Percentiles rank a stretch among this genome's conserved stretches.
Evolutionary conservation across 2,329 filamentous ascomycete species (phyloP).

Genomic region (Tolypocladium tundrense): DNA sequence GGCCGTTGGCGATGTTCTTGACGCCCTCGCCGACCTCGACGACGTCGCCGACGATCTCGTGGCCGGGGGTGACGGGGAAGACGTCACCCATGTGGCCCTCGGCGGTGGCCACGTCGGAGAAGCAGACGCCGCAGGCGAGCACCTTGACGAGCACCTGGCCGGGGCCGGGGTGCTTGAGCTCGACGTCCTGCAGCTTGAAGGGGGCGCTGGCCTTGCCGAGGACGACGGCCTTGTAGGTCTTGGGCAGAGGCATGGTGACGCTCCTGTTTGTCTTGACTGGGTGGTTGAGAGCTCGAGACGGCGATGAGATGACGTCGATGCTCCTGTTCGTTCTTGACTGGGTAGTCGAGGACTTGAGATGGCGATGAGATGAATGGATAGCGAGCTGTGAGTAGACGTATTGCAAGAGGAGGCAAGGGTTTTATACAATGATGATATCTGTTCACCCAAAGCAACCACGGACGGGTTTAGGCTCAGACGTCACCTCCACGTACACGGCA

Average conservation of each 20-base stretch:
- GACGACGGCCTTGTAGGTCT: slow-evolving; percentile 57
- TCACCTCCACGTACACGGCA: background rate
- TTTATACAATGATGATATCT: background rate
- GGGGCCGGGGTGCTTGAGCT: slow-evolving; percentile 42
- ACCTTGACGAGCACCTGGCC: slow-evolving; percentile 61
- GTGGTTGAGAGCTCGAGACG: background rate
- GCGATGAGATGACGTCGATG: background rate
- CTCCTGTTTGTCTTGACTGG: too few relatives aligned
- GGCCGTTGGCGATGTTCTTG: slow-evolving; percentile 47
- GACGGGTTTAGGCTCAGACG: background rate
- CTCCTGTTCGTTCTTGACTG: too few relatives aligned
- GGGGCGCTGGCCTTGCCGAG: slow-evolving; percentile 41
- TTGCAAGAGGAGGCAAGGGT: background rate
- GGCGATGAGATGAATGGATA: background rate
- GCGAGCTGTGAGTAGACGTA: background rate
- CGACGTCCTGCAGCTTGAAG: slow-evolving; percentile 48
- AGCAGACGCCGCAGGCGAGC: slow-evolving; percentile 62
- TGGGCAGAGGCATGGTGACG: slow-evolving; percentile 36
- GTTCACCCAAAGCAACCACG: background rate
- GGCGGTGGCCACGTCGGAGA: slow-evolving; percentile 43
- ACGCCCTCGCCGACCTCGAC: slow-evolving; percentile 47
- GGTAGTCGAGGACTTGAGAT: background rate
- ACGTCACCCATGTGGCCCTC: slow-evolving; percentile 40
- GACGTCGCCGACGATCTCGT: slow-evolving; percentile 59
- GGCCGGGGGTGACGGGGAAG: slow-evolving; percentile 56